Conservation (phyloP, 2,329 filamentous ascomycete species). For the Aureobasidium sp. region DNA sequence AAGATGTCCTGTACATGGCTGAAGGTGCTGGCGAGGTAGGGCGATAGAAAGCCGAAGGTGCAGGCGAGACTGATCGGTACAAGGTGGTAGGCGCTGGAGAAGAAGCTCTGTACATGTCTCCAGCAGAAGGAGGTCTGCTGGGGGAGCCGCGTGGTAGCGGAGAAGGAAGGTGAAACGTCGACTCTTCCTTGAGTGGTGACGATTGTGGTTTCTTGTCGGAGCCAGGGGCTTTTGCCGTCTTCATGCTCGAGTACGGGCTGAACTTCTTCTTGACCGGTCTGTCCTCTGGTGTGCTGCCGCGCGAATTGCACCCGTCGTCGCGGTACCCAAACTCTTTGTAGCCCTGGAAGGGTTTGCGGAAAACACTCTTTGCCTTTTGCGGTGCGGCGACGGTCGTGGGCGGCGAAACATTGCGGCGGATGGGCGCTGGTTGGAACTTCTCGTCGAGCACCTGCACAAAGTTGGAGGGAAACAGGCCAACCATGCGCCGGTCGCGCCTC, state of each 20-base stretch:
- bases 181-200: slow-evolving; percentile 18
- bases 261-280: slow-evolving; percentile 31
- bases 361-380: slow-evolving; percentile 46
- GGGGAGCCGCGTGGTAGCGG: slow-evolving; percentile 22
- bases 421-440: slow-evolving; percentile 63
- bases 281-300: slow-evolving; percentile 19
- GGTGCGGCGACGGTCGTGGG: slow-evolving; percentile 43
- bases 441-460: slow-evolving; percentile 87
- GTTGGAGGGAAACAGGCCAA: slow-evolving; percentile 93
- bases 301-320: slow-evolving; percentile 17
- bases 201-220: slow-evolving; percentile 20
- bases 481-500: slow-evolving; percentile 78
- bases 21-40: slow-evolving; percentile 15
- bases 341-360: slow-evolving; percentile 57
- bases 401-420: slow-evolving; percentile 48
- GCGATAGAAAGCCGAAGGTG: slow-evolving; percentile 28
- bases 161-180: slow-evolving; percentile 24
- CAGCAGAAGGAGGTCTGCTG: slow-evolving; percentile 20
- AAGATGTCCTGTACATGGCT: slow-evolving; percentile 20
- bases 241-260: slow-evolving; percentile 43
- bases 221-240: slow-evolving; percentile 32
- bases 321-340: slow-evolving; percentile 35
- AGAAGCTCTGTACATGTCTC: slow-evolving; percentile 17
- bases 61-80: slow-evolving; percentile 31
- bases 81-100: slow-evolving; percentile 17